phyloP scores from a whole-genome alignment of 306 rosid genomes.

The Rubus idaeus region DNA sequence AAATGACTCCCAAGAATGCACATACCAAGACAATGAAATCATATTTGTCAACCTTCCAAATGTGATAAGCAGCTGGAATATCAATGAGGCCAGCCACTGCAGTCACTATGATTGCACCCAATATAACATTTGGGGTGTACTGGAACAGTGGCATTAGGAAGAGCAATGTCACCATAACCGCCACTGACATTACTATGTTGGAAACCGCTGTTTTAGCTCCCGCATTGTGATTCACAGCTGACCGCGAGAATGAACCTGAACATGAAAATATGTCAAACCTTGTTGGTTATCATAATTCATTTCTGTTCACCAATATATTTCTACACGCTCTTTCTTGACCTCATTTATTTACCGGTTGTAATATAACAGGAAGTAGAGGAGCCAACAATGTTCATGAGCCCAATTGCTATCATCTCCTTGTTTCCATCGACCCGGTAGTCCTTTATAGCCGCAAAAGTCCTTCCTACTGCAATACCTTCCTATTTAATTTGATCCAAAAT shows the following conservation, averaged over 20 bases:
- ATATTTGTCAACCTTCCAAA: conserved; percentile 86
- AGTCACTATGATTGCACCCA: conserved; percentile 87
- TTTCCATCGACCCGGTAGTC: conserved; percentile 91
- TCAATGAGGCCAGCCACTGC: conserved; percentile 93
- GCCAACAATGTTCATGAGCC: conserved; percentile 91
- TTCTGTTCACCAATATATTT: not conserved
- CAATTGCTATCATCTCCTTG: conserved; percentile 98
- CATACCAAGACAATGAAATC: conserved; percentile 73
- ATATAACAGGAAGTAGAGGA: conserved; percentile 90
- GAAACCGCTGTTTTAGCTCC: conserved; percentile 90
- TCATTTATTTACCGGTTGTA: conserved; percentile 62
- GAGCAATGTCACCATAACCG: conserved; percentile 91
- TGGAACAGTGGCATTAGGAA: conserved; percentile 92
- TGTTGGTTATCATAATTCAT: not conserved
- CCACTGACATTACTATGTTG: conserved; percentile 83
- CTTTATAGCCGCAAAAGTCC: conserved; percentile 85
- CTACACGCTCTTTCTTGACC: not conserved
- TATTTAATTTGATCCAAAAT: conserved; percentile 29
- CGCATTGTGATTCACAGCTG: conserved; percentile 92
- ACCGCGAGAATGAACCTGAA: conserved; percentile 87
- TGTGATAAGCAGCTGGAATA: conserved; percentile 65
- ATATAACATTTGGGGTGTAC: conserved; percentile 83
- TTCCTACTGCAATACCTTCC: conserved; percentile 99
- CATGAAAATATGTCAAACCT: conserved; percentile 7
- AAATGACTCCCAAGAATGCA: conserved; percentile 84